These are phyloP conservation scores for Aspergillus sergii DNA, from an alignment of 2,329 filamentous ascomycete genomes.

Conservation along the genomic window DNA sequence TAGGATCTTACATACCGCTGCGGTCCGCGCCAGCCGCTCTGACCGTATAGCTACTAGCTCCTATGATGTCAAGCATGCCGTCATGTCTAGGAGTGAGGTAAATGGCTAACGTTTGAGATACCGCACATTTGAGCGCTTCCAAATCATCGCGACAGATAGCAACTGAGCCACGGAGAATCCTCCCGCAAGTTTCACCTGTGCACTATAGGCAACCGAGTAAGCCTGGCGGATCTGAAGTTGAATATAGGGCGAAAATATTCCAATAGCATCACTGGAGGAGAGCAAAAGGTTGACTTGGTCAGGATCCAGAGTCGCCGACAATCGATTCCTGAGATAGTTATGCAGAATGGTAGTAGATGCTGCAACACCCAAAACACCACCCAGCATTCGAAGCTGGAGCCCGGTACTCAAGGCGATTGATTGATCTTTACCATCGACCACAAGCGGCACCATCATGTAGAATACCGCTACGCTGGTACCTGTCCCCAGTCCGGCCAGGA, in stretches of 20 bases:
- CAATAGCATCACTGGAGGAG: constrained; percentile 11
- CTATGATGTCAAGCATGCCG: not conserved
- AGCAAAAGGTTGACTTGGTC: constrained; percentile 8
- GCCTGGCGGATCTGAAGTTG: constrained; percentile 13
- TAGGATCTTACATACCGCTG: not conserved
- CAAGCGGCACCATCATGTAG: constrained; percentile 19
- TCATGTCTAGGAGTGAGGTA: not conserved
- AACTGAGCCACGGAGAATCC: constrained; percentile 18
- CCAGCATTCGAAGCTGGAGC: constrained; percentile 44
- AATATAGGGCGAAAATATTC: not conserved
- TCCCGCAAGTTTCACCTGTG: constrained; percentile 22
- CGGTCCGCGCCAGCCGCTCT: not conserved
- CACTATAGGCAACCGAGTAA: constrained; percentile 21
- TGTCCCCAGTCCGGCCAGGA: constrained; percentile 17
- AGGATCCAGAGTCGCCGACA: not conserved
- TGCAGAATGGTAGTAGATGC: constrained; percentile 32
- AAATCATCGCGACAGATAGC: constrained; percentile 17
- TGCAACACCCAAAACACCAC: constrained; percentile 42
- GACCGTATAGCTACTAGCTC: too few species aligned
- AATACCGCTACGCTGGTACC: constrained; percentile 17
- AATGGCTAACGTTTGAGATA: not conserved
- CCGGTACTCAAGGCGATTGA: constrained; percentile 39
- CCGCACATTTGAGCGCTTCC: constrained; percentile 14
- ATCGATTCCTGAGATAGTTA: constrained; percentile 13
- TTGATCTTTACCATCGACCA: constrained; percentile 15